Percentiles rank a stretch among this genome's conserved stretches.
Evolutionary conservation across 148 eudicot genomes (phyloP).

Genomic region (Vaccinium macrocarpon): DNA sequence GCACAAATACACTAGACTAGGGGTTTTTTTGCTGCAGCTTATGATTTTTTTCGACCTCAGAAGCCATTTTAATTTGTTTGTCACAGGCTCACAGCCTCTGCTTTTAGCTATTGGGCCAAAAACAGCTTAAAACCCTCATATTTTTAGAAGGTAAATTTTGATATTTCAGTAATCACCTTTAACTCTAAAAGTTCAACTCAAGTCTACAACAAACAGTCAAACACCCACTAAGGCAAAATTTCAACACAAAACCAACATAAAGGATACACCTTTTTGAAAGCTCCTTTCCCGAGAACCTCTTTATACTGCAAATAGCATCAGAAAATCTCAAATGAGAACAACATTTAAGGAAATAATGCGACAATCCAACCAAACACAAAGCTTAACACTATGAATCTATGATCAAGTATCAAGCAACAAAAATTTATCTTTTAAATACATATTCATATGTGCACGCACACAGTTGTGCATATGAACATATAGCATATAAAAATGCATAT

Average conservation of each 20-base stretch:
- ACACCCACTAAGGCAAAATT: not conserved
- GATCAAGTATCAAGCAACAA: constrained; percentile 1
- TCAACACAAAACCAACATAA: not conserved
- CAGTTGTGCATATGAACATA: not conserved
- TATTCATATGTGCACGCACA: not conserved
- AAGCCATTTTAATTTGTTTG: not conserved
- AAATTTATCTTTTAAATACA: not conserved
- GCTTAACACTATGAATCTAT: not conserved
- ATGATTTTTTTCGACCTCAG: not conserved
- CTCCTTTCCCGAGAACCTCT: constrained; percentile 89
- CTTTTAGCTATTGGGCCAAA: not conserved
- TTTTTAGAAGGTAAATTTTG: not conserved
- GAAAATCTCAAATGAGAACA: constrained; percentile 19
- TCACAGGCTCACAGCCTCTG: not conserved
- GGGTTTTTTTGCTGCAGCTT: not conserved
- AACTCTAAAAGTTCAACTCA: not conserved
- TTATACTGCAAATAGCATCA: constrained; percentile 57
- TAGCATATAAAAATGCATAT: not conserved
- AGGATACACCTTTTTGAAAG: constrained; percentile 99
- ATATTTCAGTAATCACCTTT: not conserved
- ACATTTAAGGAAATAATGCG: constrained; percentile 6
- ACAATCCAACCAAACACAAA: not conserved
- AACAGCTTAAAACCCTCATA: not conserved
- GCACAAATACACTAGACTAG: not conserved
- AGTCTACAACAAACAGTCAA: not conserved